Base-by-base conservation (phyloP, 2,329 filamentous ascomycete species). In the Pseudogymnoascus sp. region DNA sequence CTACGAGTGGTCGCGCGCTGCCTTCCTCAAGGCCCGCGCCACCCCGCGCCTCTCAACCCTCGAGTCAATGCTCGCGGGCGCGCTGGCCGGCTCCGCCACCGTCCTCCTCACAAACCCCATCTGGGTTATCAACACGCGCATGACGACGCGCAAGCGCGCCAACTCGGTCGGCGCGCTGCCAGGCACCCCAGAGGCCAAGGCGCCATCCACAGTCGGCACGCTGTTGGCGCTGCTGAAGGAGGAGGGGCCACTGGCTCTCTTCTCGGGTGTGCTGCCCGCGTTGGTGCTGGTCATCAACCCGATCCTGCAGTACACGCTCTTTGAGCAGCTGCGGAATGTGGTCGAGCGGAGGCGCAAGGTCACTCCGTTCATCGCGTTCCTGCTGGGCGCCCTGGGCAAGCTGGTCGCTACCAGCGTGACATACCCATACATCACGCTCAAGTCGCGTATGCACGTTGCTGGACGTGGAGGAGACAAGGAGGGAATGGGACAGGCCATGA, bases 341-440 rank as follows among this genome's bases (percentile, higher is more conserved):
- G 77, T 97, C 61, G 93, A 97, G 82, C 57, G 57, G 20, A 89
- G 83, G 73, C 81, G 82, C 65, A 73, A 69, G 64, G 83, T 97
- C 62, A 96, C 90, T 0, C 91, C 93, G 1, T 87, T 85, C 61
- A 84, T 96, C 67, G 91, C 91, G 58, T 99, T 99, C 75, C 84
- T 94, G 71, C 81, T 99, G 2, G 94, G 94, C 64, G 94, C 94
- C 1, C 72, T 97, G 32, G 92, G 94, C 74, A 99, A 99, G 82
- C 81, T 99, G 65, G 86, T 97, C 64, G 94, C 94, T 22, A 99
- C 94, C 2, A 86, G 81, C 64, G 89, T 97, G 70, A 99, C 94
- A 5, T 99, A 99, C 75, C 94, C 94, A 9, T 99, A 99, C 74
- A 97, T 99, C 74, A 99, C 94, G 4, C 89, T 99, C 70, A 99